These are phyloP conservation scores for Buddleja alternifolia DNA, from an alignment of 257 asterid genomes.

Conservation along the genomic window DNA sequence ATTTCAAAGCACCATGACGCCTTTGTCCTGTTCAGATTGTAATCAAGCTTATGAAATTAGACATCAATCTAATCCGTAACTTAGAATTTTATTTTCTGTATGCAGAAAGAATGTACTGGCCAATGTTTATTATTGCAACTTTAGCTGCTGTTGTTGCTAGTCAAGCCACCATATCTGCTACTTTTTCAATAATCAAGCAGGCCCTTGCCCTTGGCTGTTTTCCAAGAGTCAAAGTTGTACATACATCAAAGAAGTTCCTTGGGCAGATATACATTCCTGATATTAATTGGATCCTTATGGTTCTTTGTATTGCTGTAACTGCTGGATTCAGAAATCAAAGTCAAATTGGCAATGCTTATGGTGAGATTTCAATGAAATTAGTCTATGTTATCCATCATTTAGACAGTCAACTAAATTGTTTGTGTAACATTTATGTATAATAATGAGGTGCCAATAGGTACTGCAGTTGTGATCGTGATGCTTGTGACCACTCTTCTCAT, in stretches of 20 bases:
- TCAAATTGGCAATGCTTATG: slow-evolving; percentile 84
- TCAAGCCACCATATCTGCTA: slow-evolving; percentile 80
- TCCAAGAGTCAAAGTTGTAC: slow-evolving; percentile 84
- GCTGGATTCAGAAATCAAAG: slow-evolving; percentile 73
- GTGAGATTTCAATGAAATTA: slow-evolving; percentile 40
- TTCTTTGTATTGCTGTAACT: slow-evolving; percentile 79
- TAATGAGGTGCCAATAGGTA: slow-evolving; percentile 54
- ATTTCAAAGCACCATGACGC: slow-evolving; percentile 5
- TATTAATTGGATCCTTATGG: slow-evolving; percentile 79
- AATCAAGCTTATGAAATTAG: slow-evolving; percentile 2
- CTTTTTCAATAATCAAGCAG: slow-evolving; percentile 77
- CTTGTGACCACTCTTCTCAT: slow-evolving; percentile 74
- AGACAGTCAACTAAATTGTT: no score
- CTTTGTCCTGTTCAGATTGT: neutral
- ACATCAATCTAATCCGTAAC: neutral
- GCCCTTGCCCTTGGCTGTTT: slow-evolving; percentile 79
- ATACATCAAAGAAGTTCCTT: slow-evolving; percentile 71
- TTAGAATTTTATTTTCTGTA: slow-evolving; percentile 23
- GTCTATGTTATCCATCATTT: no score
- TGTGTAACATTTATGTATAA: neutral
- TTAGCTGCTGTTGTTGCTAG: slow-evolving; percentile 86
- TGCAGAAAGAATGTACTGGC: slow-evolving; percentile 78
- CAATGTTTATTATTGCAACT: slow-evolving; percentile 72
- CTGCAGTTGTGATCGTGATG: slow-evolving; percentile 83
- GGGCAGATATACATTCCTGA: slow-evolving; percentile 81